Evolutionary conservation across 2,329 filamentous ascomycete genomes (phyloP), one percentile per base, ranked within the genome.

Genomic region (Laburnicola sp.): DNA sequence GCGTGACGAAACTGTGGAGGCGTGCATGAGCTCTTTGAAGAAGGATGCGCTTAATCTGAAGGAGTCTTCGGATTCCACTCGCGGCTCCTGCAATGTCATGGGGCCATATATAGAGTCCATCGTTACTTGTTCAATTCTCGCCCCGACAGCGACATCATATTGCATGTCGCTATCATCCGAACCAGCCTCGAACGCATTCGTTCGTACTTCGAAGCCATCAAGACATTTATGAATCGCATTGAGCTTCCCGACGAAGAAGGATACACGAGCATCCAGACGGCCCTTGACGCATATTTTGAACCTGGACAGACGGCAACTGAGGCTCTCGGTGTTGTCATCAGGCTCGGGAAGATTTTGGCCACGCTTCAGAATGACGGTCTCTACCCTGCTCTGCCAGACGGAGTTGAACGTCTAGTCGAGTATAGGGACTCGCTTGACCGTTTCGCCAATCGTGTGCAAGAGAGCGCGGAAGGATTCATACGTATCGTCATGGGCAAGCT

Each of bases 31-130:
- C 10, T 16, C 27, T 4, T 71, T 96, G 52, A 86, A 90, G 56
- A 85, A 84, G 46, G 91, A 94, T 60, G 91, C 96, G 48, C 76
- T 97, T 32, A 91, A 90, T 73, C 86, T 92, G 74, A 85, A 87
- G 71, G 86, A 89, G 64, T 91, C 90, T 65, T 86, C 88, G 0
- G 83, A 84, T 25, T 90, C 95, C 68, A 78, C 97, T 32, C 87
- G 93, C 66, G 84, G 74, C 9, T 53, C 45, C 6, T 38, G 34
- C n/a, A 41, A 45, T 9, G 44, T 53, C 22, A 40, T 55, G 25
- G 22, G 1, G 35, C 36, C 2, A 34, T 48, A 34, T 37, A 43
- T n/a, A 26, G 37, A 4, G 22, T 37, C 2, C 43, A 35, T 11
- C 22, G 27, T 11, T 37, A 45, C 30, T 41, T 48, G 4, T 44